Evolutionary conservation across 768 basidiomycete genomes (phyloP).

Genomic region (Lactarius tabidus): DNA sequence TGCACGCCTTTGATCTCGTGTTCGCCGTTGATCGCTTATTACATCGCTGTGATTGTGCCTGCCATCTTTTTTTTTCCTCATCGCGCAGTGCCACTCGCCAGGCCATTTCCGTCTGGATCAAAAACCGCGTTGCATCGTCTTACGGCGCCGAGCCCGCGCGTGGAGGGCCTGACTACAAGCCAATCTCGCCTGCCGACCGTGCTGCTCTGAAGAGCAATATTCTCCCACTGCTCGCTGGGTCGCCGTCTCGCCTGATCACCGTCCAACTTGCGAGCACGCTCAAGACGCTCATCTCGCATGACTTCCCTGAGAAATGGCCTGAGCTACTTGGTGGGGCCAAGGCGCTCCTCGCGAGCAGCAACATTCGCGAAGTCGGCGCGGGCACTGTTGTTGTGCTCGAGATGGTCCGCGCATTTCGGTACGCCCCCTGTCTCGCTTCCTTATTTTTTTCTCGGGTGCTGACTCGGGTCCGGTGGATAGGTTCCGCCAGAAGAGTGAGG

Average conservation of each 20-base stretch:
- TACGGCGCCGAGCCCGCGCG: conserved; percentile 50
- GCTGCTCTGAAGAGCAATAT: conserved; percentile 66
- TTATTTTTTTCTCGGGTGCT: neutral
- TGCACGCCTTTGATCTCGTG: neutral
- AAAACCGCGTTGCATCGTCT: conserved; percentile 74
- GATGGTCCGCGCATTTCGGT: conserved; percentile 74
- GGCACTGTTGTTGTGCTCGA: conserved; percentile 78
- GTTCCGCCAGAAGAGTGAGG: conserved; percentile 62
- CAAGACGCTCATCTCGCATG: conserved; percentile 67
- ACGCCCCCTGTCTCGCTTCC: conserved; percentile 24
- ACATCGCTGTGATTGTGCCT: too few species aligned
- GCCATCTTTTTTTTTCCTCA: conserved; percentile 16
- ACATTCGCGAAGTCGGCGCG: conserved; percentile 72
- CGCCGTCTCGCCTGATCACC: conserved; percentile 62
- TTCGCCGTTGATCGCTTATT: neutral
- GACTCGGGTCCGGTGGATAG: conserved; percentile 36
- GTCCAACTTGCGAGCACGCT: conserved; percentile 72
- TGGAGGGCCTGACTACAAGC: conserved; percentile 54
- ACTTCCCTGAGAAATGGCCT: conserved; percentile 79
- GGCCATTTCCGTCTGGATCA: conserved; percentile 83
- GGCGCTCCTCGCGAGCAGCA: conserved; percentile 53
- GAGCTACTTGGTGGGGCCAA: conserved; percentile 64
- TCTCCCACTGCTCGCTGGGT: conserved; percentile 63
- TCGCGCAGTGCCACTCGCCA: conserved; percentile 68
- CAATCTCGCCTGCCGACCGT: conserved; percentile 66